Conservation (phyloP, 2,329 filamentous ascomycete genomes). For the Ophiostoma sp. region DNA sequence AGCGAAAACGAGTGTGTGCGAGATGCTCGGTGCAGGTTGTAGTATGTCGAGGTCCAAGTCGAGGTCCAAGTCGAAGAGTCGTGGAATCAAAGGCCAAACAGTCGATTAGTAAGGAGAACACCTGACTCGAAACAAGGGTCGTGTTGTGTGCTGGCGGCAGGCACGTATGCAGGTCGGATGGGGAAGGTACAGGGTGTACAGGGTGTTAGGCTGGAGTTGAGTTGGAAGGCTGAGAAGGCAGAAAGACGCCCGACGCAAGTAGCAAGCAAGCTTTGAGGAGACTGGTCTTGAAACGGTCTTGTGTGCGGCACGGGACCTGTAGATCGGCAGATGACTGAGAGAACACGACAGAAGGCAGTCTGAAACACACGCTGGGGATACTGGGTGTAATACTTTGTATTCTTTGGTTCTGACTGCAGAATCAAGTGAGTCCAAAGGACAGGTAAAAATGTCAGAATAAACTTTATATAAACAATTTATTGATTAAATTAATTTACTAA, state of each 20-base stretch:
- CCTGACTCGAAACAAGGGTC: slow-evolving; percentile 5
- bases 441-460: not conserved
- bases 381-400: not conserved
- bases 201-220: not conserved
- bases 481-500: not conserved
- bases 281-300: not conserved
- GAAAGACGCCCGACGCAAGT: not conserved
- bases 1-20: not conserved
- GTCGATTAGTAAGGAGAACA: not conserved
- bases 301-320: not conserved
- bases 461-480: not conserved
- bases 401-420: too few species aligned
- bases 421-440: not conserved
- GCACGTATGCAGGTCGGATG: not conserved
- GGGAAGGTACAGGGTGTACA: not conserved
- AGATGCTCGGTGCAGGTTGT: not conserved
- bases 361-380: not conserved
- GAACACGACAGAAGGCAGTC: not conserved
- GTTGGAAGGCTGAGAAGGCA: not conserved
- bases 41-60: not conserved
- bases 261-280: not conserved
- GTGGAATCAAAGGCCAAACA: not conserved
- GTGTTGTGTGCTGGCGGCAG: slow-evolving; percentile 5
- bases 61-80: not conserved
- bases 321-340: not conserved